Evolutionary conservation across 2,329 filamentous ascomycete genomes (phyloP).

Genomic region (Juglanconis sp.): DNA sequence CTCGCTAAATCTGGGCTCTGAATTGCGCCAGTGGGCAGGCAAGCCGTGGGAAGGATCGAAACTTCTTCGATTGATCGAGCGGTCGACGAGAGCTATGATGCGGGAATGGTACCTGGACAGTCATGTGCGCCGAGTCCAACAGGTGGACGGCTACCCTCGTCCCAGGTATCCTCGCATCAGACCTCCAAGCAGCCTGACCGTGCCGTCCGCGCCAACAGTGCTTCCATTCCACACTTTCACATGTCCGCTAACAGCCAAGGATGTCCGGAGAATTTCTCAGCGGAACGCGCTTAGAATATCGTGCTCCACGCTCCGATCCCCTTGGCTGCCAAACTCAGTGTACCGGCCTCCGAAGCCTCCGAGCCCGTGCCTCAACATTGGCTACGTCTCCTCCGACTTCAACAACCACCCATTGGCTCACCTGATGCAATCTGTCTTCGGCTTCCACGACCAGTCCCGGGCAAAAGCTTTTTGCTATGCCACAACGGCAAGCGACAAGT

Average conservation of each 20-base stretch:
- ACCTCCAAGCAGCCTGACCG: constrained; percentile 67
- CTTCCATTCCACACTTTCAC: constrained; percentile 98
- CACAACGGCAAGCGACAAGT: constrained; percentile 86
- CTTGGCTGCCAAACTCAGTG: constrained; percentile 80
- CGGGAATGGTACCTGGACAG: constrained; percentile 84
- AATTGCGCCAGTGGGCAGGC: constrained; percentile 62
- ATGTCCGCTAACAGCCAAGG: constrained; percentile 83
- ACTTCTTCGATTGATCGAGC: constrained; percentile 78
- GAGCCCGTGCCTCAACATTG: constrained; percentile 78
- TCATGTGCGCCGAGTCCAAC: not conserved
- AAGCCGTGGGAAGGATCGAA: constrained; percentile 86
- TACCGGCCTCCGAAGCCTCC: constrained; percentile 85
- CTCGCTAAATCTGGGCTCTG: constrained; percentile 35
- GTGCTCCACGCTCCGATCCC: constrained; percentile 77
- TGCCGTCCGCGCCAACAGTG: constrained; percentile 88
- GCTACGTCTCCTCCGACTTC: constrained; percentile 97
- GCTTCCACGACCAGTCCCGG: constrained; percentile 70
- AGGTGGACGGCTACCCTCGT: constrained; percentile 55
- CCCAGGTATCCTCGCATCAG: constrained; percentile 67
- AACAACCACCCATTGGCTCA: constrained; percentile 97
- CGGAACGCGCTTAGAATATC: constrained; percentile 92
- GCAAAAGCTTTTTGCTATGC: constrained; percentile 93
- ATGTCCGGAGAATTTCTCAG: constrained; percentile 91
- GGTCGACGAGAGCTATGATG: constrained; percentile 71
- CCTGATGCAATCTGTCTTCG: constrained; percentile 98